A percentile compares a stretch with the other conserved stretches of the same genome.
Evolutionary conservation across 495 filamentous ascomycete species (phyloP).

Genomic region (Astrothelium subdiscretum): DNA sequence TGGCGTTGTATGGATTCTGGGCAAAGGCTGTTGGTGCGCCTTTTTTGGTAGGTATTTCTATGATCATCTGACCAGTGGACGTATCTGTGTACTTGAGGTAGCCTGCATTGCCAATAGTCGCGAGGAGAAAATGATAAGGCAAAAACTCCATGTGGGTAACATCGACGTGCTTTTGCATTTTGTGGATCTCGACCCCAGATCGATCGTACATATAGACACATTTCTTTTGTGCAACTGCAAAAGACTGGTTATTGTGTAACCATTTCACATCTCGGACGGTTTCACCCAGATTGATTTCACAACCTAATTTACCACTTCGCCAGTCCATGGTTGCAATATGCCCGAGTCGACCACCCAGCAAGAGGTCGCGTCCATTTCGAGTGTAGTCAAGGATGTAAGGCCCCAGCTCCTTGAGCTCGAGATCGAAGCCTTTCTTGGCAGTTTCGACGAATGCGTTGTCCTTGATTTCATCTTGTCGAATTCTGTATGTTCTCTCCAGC

Average conservation of each 20-base stretch:
- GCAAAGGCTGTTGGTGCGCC: slow-evolving; percentile 74
- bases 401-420: slow-evolving; percentile 71
- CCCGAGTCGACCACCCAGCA: slow-evolving; percentile 81
- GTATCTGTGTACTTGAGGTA: slow-evolving; percentile 91
- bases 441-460: slow-evolving; percentile 64
- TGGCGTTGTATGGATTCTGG: slow-evolving; percentile 85
- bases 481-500: slow-evolving; percentile 82
- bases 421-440: slow-evolving; percentile 83
- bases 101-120: slow-evolving; percentile 72
- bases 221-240: slow-evolving; percentile 97
- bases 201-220: slow-evolving; percentile 91
- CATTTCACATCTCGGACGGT: slow-evolving; percentile 81
- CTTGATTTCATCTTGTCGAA: slow-evolving; percentile 78
- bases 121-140: slow-evolving; percentile 89
- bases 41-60: slow-evolving; percentile 68
- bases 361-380: slow-evolving; percentile 70
- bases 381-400: slow-evolving; percentile 84
- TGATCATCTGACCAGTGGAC: slow-evolving; percentile 75
- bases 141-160: slow-evolving; percentile 93
- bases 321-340: slow-evolving; percentile 97
- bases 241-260: slow-evolving; percentile 92
- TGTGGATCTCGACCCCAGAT: slow-evolving; percentile 81
- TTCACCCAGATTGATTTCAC: slow-evolving; percentile 80
- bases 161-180: slow-evolving; percentile 77
- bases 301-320: slow-evolving; percentile 80